Base-by-base conservation (phyloP, 2,329 filamentous ascomycete genomes). In the Hypoxylon sp. region DNA sequence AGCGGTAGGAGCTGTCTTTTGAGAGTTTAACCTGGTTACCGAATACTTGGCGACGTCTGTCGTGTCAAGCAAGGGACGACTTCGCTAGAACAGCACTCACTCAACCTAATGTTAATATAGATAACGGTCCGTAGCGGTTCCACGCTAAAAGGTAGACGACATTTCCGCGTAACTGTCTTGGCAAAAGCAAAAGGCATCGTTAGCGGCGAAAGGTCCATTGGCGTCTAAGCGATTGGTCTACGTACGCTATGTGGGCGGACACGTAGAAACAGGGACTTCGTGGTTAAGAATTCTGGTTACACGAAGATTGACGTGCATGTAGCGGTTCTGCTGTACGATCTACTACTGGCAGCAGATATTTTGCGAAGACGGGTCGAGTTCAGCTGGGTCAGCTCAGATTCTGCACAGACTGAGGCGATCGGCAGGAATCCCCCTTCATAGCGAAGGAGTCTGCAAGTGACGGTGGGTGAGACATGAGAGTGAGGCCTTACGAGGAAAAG, bases 221-320 rank as follows among this genome's bases (percentile, higher is more conserved):
- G 33, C 54, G 17, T 20, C 30, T 33, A 57, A 46, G 55, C 31
- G 54, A 53, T 27, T 42, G 46, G 44, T 17, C 48, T 53, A 51
- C 25, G n/a, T 10, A 27, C 40, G 59, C 40, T 35, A 54, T 54
- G 33, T 40, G 40, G 48, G 10, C 27, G 25, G 35, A 51, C 25
- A 44, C n/a, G 17, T 53, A 17, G 54, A 54, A 55, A 11, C 30
- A 49, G 10, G 48, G 35, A 17, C 22, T 27, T 44, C 46, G 46
- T 35, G 63, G 63, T 51, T 57, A 22, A 51, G 63, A 44, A 25
- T 10, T 37, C 37, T 37, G 53, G 56, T 65, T 58, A 59, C 61
- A 57, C 51, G 25, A 48, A 55, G 25, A 44, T 68, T 57, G 61
- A 59, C 58, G 57, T 65, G 61, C 61, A 68, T 61, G 25, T 48